Conservation (phyloP, 768 basidiomycete species). For the Tylopilus felleus region DNA sequence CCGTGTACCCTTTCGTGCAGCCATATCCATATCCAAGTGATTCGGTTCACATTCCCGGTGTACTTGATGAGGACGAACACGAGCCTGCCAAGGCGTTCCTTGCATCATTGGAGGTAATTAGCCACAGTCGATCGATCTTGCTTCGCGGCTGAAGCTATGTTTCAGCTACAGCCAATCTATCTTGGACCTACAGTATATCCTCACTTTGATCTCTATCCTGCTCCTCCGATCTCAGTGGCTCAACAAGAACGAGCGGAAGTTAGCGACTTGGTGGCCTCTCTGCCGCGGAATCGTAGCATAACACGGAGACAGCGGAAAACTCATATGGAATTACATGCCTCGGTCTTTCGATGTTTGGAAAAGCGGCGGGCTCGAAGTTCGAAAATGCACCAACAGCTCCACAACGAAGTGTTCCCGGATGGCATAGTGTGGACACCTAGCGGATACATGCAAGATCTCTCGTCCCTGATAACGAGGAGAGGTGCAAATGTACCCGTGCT, state of each 20-base stretch:
- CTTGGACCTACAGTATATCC: constrained; percentile 20
- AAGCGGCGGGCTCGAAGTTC: constrained; percentile 10
- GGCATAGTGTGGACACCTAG: constrained; percentile 30
- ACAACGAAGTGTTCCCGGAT: constrained; percentile 31
- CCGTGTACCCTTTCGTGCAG: constrained; percentile 16
- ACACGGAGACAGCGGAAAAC: constrained; percentile 16
- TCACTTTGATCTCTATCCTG: constrained; percentile 23
- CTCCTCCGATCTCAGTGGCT: not conserved
- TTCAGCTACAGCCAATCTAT: not conserved
- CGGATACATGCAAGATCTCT: constrained; percentile 21
- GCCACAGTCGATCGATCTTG: not conserved
- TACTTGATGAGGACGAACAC: constrained; percentile 1
- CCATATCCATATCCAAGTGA: constrained; percentile 9
- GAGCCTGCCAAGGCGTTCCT: not conserved
- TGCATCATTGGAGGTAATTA: constrained; percentile 13
- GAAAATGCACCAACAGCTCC: constrained; percentile 38
- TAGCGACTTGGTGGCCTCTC: not conserved
- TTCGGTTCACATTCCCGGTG: constrained; percentile 2
- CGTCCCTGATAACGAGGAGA: not conserved
- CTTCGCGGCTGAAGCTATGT: constrained; percentile 2
- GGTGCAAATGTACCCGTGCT: not conserved
- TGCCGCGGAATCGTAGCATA: not conserved
- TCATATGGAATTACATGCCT: constrained; percentile 20
- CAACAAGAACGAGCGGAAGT: not conserved
- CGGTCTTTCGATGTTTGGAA: constrained; percentile 9